Percentiles rank a stretch among this genome's conserved stretches.
Conservation (phyloP, 495 filamentous ascomycete species). For the Neurospora cerealis region DNA sequence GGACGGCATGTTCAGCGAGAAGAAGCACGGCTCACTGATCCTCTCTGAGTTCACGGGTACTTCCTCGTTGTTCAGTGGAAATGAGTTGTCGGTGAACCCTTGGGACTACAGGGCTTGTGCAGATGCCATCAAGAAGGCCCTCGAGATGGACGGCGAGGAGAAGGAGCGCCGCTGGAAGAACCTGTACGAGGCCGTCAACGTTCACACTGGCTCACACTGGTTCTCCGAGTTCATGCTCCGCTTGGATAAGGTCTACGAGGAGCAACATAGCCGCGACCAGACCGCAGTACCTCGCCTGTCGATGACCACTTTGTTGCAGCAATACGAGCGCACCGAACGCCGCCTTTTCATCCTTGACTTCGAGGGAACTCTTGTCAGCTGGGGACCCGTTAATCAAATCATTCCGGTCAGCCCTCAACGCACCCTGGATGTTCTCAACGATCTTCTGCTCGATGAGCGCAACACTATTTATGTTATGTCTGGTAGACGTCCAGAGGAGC, state of each 20-base stretch:
- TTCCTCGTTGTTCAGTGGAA: constrained; percentile 67
- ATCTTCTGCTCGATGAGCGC: constrained; percentile 61
- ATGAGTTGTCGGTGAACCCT: constrained; percentile 76
- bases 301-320: constrained; percentile 46
- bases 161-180: constrained; percentile 63
- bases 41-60: constrained; percentile 91
- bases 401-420: constrained; percentile 70
- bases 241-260: constrained; percentile 62
- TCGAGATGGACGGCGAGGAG: constrained; percentile 65
- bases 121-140: constrained; percentile 67
- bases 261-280: constrained; percentile 72
- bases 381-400: constrained; percentile 68
- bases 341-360: constrained; percentile 85
- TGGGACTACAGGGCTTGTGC: constrained; percentile 87
- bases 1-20: constrained; percentile 61
- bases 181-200: constrained; percentile 63
- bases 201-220: constrained; percentile 77
- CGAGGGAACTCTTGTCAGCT: constrained; percentile 81
- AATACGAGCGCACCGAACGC: constrained; percentile 52
- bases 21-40: constrained; percentile 79
- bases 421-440: constrained; percentile 67
- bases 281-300: constrained; percentile 77
- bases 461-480: constrained; percentile 95
- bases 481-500: constrained; percentile 71
- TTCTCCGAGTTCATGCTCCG: constrained; percentile 59